Evolutionary conservation across 75 land plant genomes (phyloP).

Genomic region (Sequoiadendron giganteum): DNA sequence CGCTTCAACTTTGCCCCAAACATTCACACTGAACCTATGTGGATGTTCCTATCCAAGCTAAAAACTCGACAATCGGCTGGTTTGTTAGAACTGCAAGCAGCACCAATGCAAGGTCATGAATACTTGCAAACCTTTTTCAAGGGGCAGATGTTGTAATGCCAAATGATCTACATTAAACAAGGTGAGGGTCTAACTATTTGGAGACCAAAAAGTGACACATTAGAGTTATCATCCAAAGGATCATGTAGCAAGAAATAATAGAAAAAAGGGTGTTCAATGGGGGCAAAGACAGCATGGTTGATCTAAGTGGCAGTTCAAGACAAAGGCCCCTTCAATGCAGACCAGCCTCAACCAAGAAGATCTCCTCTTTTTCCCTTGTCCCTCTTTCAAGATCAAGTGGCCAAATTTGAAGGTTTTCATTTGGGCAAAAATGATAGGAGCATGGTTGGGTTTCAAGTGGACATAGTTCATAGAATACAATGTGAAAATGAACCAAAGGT

Average conservation of each 20-base stretch:
- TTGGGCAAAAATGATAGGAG: background rate
- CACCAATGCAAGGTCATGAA: too few species aligned
- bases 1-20: too few species aligned
- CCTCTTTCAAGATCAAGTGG: background rate
- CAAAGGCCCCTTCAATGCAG: background rate
- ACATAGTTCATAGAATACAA: background rate
- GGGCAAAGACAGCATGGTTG: background rate
- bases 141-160: too few species aligned
- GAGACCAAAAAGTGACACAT: background rate
- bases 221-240: background rate
- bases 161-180: too few species aligned
- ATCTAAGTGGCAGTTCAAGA: background rate
- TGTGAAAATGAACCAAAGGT: background rate
- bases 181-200: background rate
- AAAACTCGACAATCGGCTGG: too few species aligned
- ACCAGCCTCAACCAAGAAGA: background rate
- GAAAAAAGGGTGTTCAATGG: background rate
- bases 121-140: too few species aligned
- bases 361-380: background rate
- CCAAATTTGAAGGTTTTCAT: background rate
- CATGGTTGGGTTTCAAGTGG: background rate
- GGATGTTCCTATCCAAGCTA: too few species aligned
- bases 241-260: background rate
- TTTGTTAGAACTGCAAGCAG: too few species aligned
- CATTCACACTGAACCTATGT: too few species aligned